Conservation (phyloP, 2,329 filamentous ascomycete genomes). For the Teratosphaeria nubilosa region DNA sequence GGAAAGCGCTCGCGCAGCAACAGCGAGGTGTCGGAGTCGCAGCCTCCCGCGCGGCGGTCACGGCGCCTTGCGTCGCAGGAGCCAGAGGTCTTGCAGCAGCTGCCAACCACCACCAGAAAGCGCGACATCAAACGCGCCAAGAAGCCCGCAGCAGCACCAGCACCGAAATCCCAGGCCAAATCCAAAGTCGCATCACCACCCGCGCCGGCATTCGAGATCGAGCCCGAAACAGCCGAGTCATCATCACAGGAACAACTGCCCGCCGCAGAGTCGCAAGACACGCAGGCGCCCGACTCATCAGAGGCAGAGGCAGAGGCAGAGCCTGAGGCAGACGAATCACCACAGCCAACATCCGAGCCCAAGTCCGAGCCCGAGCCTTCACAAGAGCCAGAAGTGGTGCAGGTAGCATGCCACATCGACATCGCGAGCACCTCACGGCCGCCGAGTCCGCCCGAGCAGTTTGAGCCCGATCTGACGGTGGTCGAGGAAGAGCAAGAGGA, state of each 20-base stretch:
- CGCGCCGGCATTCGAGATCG: background rate
- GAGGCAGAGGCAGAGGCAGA: background rate
- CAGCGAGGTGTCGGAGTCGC: background rate
- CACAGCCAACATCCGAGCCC: background rate
- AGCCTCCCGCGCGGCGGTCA: background rate
- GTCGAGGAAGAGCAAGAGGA: background rate
- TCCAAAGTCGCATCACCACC: background rate
- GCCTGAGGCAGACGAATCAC: background rate
- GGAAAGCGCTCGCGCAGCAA: background rate
- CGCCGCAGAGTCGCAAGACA: background rate
- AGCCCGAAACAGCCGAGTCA: background rate
- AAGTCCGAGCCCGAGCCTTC: background rate
- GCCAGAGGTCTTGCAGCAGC: background rate
- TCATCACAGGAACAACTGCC: background rate
- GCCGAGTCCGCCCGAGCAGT: background rate
- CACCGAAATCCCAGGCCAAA: background rate
- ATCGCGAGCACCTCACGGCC: background rate
- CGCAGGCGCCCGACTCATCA: background rate
- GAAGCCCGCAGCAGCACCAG: background rate
- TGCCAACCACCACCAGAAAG: background rate
- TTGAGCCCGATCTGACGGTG: background rate
- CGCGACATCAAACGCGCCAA: background rate
- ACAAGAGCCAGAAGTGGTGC: background rate
- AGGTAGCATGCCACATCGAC: background rate
- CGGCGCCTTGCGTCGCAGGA: constrained; percentile 1